A percentile compares a stretch with the other conserved stretches of the same genome.
Evolutionary conservation across 805 yeast genomes (phyloP).

Genomic region (Monosporozyma aquatica): DNA sequence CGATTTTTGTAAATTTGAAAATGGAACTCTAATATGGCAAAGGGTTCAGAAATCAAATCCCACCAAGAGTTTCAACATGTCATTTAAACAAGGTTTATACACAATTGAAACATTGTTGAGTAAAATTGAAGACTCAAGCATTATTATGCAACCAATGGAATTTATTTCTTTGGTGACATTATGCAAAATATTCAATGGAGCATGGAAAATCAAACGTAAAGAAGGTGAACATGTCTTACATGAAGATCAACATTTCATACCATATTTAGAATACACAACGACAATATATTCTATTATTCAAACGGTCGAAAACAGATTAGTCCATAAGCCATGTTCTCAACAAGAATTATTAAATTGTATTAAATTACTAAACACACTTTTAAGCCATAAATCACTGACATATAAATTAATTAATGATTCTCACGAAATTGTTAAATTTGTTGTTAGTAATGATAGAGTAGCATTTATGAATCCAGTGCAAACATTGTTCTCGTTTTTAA

Average conservation of each 20-base stretch:
- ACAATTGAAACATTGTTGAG: constrained; percentile 30
- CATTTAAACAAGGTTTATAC: constrained; percentile 30
- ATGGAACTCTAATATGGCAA: constrained; percentile 30
- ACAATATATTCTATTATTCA: constrained; percentile 37
- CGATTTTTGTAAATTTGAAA: constrained; percentile 33
- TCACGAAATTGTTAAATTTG: constrained; percentile 28
- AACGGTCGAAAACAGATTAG: constrained; percentile 27
- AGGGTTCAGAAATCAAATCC: constrained; percentile 28
- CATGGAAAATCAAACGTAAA: constrained; percentile 47
- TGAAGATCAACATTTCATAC: constrained; percentile 43
- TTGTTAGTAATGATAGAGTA: constrained; percentile 41
- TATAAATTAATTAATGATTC: constrained; percentile 21
- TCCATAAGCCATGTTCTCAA: constrained; percentile 10
- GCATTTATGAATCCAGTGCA: constrained; percentile 56
- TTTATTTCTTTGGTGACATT: constrained; percentile 37
- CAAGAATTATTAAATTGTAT: constrained; percentile 29
- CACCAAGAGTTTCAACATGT: constrained; percentile 28
- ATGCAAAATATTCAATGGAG: constrained; percentile 49
- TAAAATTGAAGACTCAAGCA: constrained; percentile 27
- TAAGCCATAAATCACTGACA: constrained; percentile 18
- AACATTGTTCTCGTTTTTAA: constrained; percentile 40
- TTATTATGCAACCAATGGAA: constrained; percentile 31
- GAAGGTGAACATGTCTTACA: constrained; percentile 60
- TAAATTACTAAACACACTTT: constrained; percentile 28
- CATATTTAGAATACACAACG: constrained; percentile 42